A percentile compares a stretch with the other conserved stretches of the same genome.
Evolutionary conservation across 1,139 yeast genomes (phyloP).

Genomic region (Nakaseomyces nivariensis): DNA sequence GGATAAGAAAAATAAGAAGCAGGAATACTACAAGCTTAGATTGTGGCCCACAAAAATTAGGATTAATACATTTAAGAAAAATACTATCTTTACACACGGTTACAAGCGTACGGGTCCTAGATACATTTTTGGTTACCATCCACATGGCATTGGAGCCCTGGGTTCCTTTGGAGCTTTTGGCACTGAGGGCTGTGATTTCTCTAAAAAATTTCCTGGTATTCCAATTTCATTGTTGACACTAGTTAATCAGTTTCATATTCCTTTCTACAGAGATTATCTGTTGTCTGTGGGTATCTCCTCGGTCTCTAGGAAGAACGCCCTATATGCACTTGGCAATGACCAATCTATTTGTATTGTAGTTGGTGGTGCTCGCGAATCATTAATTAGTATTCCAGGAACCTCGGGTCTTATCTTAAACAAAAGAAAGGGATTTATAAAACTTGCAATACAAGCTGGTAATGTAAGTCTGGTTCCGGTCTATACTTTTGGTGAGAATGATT

Average conservation of each 20-base stretch:
- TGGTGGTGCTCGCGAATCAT: constrained; percentile 91
- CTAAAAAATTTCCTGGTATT: constrained; percentile 69
- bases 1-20: constrained; percentile 10
- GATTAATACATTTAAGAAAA: constrained; percentile 10
- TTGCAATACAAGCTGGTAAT: constrained; percentile 74
- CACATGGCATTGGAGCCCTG: constrained; percentile 92
- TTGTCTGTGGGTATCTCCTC: constrained; percentile 76
- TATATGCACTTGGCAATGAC: constrained; percentile 55
- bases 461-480: constrained; percentile 76
- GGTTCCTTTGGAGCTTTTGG: constrained; percentile 85
- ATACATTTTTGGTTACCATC: constrained; percentile 89
- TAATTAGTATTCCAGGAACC: constrained; percentile 53
- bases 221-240: constrained; percentile 70
- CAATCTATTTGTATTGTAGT: constrained; percentile 79
- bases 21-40: constrained; percentile 10
- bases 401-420: constrained; percentile 61
- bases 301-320: constrained; percentile 68
- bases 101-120: constrained; percentile 46
- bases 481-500: constrained; percentile 87
- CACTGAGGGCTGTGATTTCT: constrained; percentile 68
- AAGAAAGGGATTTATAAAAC: constrained; percentile 79
- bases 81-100: background rate
- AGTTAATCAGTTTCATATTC: constrained; percentile 76
- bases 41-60: constrained; percentile 10
- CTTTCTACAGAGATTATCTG: constrained; percentile 79